Base-by-base conservation (phyloP, 75 land plant species). In the Adiantum capillusveneris region DNA sequence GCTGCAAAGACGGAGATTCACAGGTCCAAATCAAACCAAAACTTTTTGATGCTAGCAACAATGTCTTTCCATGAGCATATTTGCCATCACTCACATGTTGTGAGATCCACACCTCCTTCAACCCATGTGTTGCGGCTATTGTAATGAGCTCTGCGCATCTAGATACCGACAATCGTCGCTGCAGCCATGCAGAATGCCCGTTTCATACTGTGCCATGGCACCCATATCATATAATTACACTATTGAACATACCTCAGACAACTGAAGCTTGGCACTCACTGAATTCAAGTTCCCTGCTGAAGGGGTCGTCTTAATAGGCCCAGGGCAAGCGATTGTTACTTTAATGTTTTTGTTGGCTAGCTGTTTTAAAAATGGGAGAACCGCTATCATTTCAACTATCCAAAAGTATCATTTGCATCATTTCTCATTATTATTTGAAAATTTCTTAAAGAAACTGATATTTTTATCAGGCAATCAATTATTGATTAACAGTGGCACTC, bases 41-140 rank as follows among this genome's bases (percentile, higher is more conserved):
- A n/a, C n/a, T n/a, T n/a, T n/a, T n/a, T n/a, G n/a, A n/a, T n/a
- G n/a, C n/a, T n/a, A n/a, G n/a, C n/a, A n/a, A n/a, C n/a, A n/a
- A n/a, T n/a, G n/a, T n/a, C n/a, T n/a, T n/a, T n/a, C n/a, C n/a
- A n/a, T n/a, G n/a, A n/a, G n/a, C 25, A 1, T 42, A 41, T 20
- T 26, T 53, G 11, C 26, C 1, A 31, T 21, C 11, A 25, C 49
- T 61, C 12, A 84, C 93, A 79, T 88, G 97, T 48, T 78, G 39
- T 45, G 85, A 79, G 37, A 91, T 84, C 97, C 97, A 91, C 24
- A 71, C 92, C 66, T 91, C 97, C 62, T 80, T 87, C 56, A 87
- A 45, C 39, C 79, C 86, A 75, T 91, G 88, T 21, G 82, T 71
- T 19, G 81, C 85, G 44, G 97, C 88, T 62, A 77, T 65, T 25